These are phyloP conservation scores for Pseudohalonectria lignicola DNA, from an alignment of 2,329 filamentous ascomycete species.

Conservation along the genomic window DNA sequence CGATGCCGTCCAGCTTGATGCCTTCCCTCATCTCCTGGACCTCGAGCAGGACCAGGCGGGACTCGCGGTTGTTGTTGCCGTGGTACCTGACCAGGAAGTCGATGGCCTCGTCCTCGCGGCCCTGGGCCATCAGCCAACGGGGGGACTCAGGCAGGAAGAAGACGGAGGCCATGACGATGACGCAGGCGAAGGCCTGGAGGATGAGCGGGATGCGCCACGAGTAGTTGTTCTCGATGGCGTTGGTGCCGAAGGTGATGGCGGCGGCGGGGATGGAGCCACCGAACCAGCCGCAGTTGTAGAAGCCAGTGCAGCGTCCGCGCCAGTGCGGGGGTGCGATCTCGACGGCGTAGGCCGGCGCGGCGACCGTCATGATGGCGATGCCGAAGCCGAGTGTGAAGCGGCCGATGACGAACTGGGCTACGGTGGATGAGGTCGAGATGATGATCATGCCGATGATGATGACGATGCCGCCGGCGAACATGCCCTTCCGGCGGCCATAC, in stretches of 20 bases:
- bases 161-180: slow-evolving; percentile 24
- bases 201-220: slow-evolving; percentile 38
- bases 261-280: slow-evolving; percentile 38
- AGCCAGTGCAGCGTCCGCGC: slow-evolving; percentile 34
- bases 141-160: slow-evolving; percentile 29
- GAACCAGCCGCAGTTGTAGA: slow-evolving; percentile 45
- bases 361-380: slow-evolving; percentile 35
- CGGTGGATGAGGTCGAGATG: slow-evolving; percentile 22
- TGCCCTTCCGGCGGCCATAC: slow-evolving; percentile 29
- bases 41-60: slow-evolving; percentile 26
- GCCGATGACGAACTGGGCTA: slow-evolving; percentile 31
- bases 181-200: slow-evolving; percentile 31
- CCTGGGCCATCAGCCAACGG: slow-evolving; percentile 29
- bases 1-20: slow-evolving; percentile 31
- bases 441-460: slow-evolving; percentile 34
- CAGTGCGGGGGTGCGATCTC: slow-evolving; percentile 37
- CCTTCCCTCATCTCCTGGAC: slow-evolving; percentile 29
- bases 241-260: slow-evolving; percentile 34
- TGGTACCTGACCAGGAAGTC: slow-evolving; percentile 30
- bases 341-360: slow-evolving; percentile 34
- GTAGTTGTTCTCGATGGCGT: slow-evolving; percentile 30
- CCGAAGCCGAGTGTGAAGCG: slow-evolving; percentile 34
- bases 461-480: slow-evolving; percentile 30
- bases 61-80: slow-evolving; percentile 26
- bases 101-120: slow-evolving; percentile 25